A percentile compares a stretch with the other conserved stretches of the same genome.
Conservation (phyloP, 495 filamentous ascomycete genomes). For the Pseudotulostoma volvatum region DNA sequence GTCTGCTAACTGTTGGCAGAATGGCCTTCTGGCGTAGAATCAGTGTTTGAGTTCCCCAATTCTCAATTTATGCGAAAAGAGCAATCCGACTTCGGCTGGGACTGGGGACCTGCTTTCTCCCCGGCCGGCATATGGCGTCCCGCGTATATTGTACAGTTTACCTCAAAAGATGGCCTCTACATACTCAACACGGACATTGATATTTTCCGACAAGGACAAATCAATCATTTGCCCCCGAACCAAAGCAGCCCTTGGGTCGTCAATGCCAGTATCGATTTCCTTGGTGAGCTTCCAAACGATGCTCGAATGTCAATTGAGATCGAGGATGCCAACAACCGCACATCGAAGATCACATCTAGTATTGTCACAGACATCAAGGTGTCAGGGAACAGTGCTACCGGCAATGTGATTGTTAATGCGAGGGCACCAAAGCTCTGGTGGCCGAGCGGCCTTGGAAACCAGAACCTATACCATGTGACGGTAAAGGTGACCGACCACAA, state of each 20-base stretch:
- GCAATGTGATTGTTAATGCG: conserved; percentile 26
- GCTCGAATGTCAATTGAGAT: conserved; percentile 38
- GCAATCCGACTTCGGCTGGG: conserved; percentile 57
- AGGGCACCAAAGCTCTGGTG: conserved; percentile 44
- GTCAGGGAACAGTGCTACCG: conserved; percentile 33
- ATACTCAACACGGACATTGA: conserved; percentile 44
- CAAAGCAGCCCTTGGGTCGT: conserved; percentile 48
- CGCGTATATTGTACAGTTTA: conserved; percentile 41
- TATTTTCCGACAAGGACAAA: conserved; percentile 42
- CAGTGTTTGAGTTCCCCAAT: conserved; percentile 31
- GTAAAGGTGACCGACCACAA: conserved; percentile 27
- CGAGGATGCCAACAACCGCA: conserved; percentile 27
- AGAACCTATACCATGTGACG: conserved; percentile 42
- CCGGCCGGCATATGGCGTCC: conserved; percentile 53
- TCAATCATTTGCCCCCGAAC: conserved; percentile 43
- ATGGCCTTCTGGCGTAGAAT: conserved; percentile 32
- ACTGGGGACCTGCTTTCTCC: conserved; percentile 52
- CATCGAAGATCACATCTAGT: conserved; percentile 30
- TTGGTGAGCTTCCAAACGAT: conserved; percentile 34
- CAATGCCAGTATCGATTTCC: conserved; percentile 50
- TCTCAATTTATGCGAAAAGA: conserved; percentile 52
- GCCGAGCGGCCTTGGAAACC: conserved; percentile 41
- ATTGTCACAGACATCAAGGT: conserved; percentile 27
- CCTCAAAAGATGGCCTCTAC: conserved; percentile 24
- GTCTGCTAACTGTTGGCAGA: conserved; percentile 6